Conservation (phyloP, 139 green algal genomes). For the Protoeuglena noctilucae region DNA sequence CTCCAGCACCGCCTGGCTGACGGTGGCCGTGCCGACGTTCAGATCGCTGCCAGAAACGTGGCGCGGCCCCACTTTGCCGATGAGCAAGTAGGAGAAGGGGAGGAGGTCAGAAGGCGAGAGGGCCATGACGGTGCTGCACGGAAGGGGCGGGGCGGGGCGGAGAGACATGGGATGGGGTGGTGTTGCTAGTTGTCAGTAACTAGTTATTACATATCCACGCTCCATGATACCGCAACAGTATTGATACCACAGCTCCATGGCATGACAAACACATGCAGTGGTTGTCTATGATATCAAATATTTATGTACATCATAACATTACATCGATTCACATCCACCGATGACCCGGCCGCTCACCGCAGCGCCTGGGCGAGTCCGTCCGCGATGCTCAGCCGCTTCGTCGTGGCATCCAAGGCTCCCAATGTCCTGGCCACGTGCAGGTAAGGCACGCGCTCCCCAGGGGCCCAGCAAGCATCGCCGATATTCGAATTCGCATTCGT, state of each 20-base stretch:
- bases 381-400: not conserved
- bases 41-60: constrained; percentile 36
- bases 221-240: too few species aligned
- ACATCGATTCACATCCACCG: too few species aligned
- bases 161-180: too few species aligned
- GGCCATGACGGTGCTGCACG: constrained; percentile 2
- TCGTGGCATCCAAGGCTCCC: constrained; percentile 2
- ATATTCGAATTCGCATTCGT: constrained; percentile 19
- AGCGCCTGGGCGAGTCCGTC: too few species aligned
- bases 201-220: too few species aligned
- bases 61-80: constrained; percentile 51
- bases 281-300: too few species aligned
- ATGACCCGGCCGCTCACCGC: too few species aligned
- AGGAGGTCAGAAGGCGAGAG: constrained; percentile 42
- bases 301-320: too few species aligned
- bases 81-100: constrained; percentile 45
- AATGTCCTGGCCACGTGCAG: constrained; percentile 26
- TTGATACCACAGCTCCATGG: too few species aligned
- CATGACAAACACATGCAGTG: too few species aligned
- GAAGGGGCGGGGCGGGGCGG: too few species aligned
- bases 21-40: constrained; percentile 46
- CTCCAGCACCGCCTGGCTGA: constrained; percentile 19
- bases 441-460: not conserved
- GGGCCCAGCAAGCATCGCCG: constrained; percentile 10
- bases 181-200: too few species aligned